Evolutionary conservation across 129 eudicot species (phyloP), one percentile per base, ranked within the genome.

Genomic region (Silybum marianum): DNA sequence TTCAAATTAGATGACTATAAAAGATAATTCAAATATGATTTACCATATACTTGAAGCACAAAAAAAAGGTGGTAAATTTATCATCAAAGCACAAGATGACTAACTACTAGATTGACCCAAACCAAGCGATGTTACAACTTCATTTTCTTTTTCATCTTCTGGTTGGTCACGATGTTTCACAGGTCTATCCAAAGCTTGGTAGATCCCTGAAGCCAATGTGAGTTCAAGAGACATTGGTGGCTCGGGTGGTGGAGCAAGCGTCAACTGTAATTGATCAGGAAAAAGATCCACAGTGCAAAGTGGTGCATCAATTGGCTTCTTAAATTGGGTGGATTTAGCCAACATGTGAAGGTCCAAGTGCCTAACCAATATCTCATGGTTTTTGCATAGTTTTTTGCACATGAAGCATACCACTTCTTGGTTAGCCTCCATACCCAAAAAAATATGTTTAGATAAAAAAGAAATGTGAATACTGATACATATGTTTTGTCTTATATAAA

Each of bases 141-240:
- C 58, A 30, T 66, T 74, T 42, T 81, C 54, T 36, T 73, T 73
- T 42, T 74, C 36, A 81, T n/a, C 40, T 72, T 65, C 74, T 81
- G 9, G 14, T 26, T 28, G 75, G 28, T 63, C 58, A 42, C 42
- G 11, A 21, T 65, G 75, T 14, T 74, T 81, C 6, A 28, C 3
- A 2, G 75, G 69, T 42, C 16, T 25, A 73, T 13, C 73, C 79
- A 81, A 63, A 38, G 23, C 74, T 39, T 24, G 84, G 32, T 81
- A 40, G 38, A 68, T 9, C 28, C 51, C 51, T 6, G 69, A 34
- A 16, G 28, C 84, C 58, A 74, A 68, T 28, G 75, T 39, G 30
- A 63, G 84, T 30, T 81, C 69, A 16, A n/a, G 54, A 11, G 84
- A 81, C 40, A 42, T 34, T 66, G 84, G 75, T 65, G 84, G 67